Evolutionary conservation across 2,329 filamentous ascomycete species (phyloP), one percentile per base, ranked within the genome.

Genomic region (Pseudofabraea citricarpa): DNA sequence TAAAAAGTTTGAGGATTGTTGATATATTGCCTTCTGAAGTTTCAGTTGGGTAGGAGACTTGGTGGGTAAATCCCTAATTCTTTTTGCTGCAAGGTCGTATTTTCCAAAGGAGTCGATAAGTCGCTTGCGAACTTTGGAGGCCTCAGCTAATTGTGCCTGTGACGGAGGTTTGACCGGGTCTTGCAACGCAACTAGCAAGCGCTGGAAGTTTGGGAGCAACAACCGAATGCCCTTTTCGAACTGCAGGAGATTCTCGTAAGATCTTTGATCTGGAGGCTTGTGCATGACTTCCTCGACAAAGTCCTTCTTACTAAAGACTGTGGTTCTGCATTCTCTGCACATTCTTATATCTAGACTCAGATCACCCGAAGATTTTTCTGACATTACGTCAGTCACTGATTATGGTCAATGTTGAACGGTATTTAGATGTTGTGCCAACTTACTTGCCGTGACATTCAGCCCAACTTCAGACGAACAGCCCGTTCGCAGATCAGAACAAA

Each of bases 401-500:
- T 47, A 57, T 46, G 63, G 56, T 58, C 48, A 55, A 49, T 46
- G 39, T 38, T 37, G 44, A 50, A 52, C 23, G 23, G 18, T 18
- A 22, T 21, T 18, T 23, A 23, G n/a, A 5, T 16, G 6, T 35
- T 27, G n/a, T 19, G 36, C 15, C 7, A 51, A 67, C 77, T 64
- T 72, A 81, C 79, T 68, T 58, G 76, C 68, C 58, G 83, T 73
- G 15, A 97, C 83, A 56, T 86, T 88, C 33, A 98, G 67, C 4
- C 84, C 87, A 41, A 98, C 75, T 55, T 95, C 87, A 7, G 73
- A 80, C 1, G 93, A 98, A 64, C 93, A 98, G 3, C 67, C 81
- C 0, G 93, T 98, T 45, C 79, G 76, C 0, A 79, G 79, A 64
- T 98, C 93, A 10, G 89, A 89, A 60, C 93, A 98, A 0, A 98